Percentiles rank a stretch among this genome's conserved stretches.
These are phyloP conservation scores for Penicillium maclennaniae DNA, from an alignment of 495 filamentous ascomycete genomes.

Conservation along the genomic window DNA sequence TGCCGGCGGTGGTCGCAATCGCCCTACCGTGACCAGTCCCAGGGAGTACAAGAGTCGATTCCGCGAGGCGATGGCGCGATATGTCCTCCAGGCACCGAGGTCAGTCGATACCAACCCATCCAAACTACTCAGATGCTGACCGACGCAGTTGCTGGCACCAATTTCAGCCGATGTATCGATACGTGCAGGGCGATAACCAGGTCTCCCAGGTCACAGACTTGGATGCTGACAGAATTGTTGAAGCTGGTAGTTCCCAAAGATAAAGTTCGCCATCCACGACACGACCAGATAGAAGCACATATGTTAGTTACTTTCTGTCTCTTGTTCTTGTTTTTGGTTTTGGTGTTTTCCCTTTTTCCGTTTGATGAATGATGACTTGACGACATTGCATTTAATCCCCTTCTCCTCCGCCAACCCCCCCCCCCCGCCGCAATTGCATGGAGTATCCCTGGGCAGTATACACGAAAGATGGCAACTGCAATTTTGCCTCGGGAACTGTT, in stretches of 20 bases:
- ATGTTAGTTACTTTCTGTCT: not conserved
- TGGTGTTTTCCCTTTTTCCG: not conserved
- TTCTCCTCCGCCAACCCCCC: no score
- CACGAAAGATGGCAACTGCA: not conserved
- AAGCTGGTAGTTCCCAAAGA: slow-evolving; percentile 6
- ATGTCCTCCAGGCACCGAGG: slow-evolving; percentile 72
- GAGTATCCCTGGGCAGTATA: not conserved
- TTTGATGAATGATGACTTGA: slow-evolving; percentile 18
- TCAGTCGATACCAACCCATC: slow-evolving; percentile 19
- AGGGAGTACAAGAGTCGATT: slow-evolving; percentile 97
- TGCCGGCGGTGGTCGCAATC: slow-evolving; percentile 77
- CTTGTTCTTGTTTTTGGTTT: not conserved
- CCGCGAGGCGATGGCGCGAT: slow-evolving; percentile 93
- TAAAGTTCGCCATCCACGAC: not conserved
- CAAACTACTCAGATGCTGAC: slow-evolving; percentile 5
- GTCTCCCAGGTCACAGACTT: slow-evolving; percentile 17
- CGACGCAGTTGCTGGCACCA: slow-evolving; percentile 65
- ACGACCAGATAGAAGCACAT: not conserved
- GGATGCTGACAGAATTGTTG: slow-evolving; percentile 20
- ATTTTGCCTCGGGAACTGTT: not conserved
- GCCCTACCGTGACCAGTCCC: slow-evolving; percentile 92
- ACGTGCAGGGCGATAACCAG: slow-evolving; percentile 36
- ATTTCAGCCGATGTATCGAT: slow-evolving; percentile 52
- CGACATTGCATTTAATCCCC: slow-evolving; percentile 4
- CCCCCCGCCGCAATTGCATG: no score